A percentile compares a stretch with the other conserved stretches of the same genome.
Evolutionary conservation across 805 yeast genomes (phyloP).

Genomic region (Yarrowia sp.): DNA sequence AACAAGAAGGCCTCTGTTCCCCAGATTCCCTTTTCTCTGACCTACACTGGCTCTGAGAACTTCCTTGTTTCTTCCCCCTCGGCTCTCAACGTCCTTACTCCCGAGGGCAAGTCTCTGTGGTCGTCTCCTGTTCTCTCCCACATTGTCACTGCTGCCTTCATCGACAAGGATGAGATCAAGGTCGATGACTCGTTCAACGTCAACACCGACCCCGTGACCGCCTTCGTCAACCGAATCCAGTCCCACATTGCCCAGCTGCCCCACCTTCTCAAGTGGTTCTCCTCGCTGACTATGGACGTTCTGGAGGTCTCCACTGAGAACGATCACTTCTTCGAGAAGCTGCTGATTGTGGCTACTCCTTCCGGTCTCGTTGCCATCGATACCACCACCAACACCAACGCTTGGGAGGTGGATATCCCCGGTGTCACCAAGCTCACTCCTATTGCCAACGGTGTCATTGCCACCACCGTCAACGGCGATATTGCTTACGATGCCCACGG

Average conservation of each 20-base stretch:
- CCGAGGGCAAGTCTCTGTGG: constrained; percentile 21
- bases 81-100: not conserved
- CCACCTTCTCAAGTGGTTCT: constrained; percentile 30
- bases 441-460: constrained; percentile 8
- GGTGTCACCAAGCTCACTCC: constrained; percentile 21
- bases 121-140: constrained; percentile 20
- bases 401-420: constrained; percentile 10
- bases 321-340: constrained; percentile 49
- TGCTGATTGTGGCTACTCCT: constrained; percentile 47
- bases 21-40: constrained; percentile 2
- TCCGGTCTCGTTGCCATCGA: constrained; percentile 43
- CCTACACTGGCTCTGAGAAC: constrained; percentile 3
- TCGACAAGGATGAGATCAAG: constrained; percentile 19
- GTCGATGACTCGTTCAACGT: constrained; percentile 47
- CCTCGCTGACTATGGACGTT: constrained; percentile 4
- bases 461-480: constrained; percentile 4
- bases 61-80: constrained; percentile 1
- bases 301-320: constrained; percentile 40
- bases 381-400: constrained; percentile 39
- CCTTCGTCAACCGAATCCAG: constrained; percentile 45
- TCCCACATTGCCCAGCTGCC: constrained; percentile 46
- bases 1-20: constrained; percentile 11
- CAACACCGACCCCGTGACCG: constrained; percentile 45
- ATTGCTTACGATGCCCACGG: constrained; percentile 37
- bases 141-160: constrained; percentile 20